These are phyloP conservation scores for Annona cherimola DNA, from an alignment of 164 flowering plant genomes.

Conservation along the genomic window DNA sequence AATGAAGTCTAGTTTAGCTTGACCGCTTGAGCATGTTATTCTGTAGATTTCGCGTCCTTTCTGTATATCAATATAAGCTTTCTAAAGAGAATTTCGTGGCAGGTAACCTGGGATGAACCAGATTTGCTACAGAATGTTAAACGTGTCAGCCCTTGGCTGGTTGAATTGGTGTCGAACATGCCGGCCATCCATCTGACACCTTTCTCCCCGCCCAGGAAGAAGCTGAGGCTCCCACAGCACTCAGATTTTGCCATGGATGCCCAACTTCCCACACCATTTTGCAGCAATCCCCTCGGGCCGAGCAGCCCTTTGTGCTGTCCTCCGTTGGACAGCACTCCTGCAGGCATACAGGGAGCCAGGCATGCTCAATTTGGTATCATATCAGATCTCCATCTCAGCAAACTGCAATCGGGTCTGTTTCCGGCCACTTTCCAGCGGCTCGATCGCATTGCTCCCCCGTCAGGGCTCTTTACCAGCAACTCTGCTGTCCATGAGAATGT, in stretches of 20 bases:
- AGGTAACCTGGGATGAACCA: slow-evolving; percentile 98
- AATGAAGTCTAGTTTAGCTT: not conserved
- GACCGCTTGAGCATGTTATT: not conserved
- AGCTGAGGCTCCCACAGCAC: slow-evolving; percentile 54
- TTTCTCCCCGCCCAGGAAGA: slow-evolving; percentile 80
- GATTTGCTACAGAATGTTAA: slow-evolving; percentile 92
- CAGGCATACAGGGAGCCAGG: slow-evolving; percentile 99
- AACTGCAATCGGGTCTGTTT: slow-evolving; percentile 53
- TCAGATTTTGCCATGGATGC: slow-evolving; percentile 56
- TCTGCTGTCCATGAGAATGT: slow-evolving; percentile 37
- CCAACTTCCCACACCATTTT: slow-evolving; percentile 44
- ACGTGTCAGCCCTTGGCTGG: slow-evolving; percentile 93
- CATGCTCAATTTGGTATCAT: slow-evolving; percentile 76
- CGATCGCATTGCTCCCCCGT: slow-evolving; percentile 21
- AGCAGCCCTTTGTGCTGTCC: slow-evolving; percentile 64
- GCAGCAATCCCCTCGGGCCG: slow-evolving; percentile 54
- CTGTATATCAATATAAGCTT: not conserved
- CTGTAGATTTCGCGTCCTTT: not conserved
- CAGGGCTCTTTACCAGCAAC: slow-evolving; percentile 21
- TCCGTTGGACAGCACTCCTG: slow-evolving; percentile 65
- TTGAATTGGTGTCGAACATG: slow-evolving; percentile 79
- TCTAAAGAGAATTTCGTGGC: slow-evolving; percentile 13
- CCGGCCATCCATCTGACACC: slow-evolving; percentile 69
- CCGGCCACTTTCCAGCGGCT: slow-evolving; percentile 39
- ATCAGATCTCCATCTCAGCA: slow-evolving; percentile 65